Percentiles rank a stretch among this genome's conserved stretches.
These are phyloP conservation scores for Paramecium sexaurelia DNA, from an alignment of 73 alveolate species.

Conservation along the genomic window DNA sequence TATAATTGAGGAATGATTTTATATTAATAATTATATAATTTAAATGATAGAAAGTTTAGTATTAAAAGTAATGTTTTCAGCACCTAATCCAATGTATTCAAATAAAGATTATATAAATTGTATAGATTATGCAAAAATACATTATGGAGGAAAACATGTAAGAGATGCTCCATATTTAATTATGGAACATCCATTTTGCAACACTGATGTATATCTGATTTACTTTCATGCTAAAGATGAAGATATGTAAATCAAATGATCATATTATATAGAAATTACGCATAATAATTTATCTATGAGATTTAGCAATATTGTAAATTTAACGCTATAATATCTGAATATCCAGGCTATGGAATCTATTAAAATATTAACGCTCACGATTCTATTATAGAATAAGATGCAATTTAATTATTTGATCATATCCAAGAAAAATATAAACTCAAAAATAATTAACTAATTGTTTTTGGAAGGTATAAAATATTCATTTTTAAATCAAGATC, in stretches of 20 bases:
- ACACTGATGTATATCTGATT: constrained; percentile 49
- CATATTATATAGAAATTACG: constrained; percentile 61
- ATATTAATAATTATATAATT: neutral
- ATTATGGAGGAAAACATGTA: neutral
- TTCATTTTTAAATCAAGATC: constrained; percentile 58
- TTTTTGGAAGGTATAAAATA: constrained; percentile 22
- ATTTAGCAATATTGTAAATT: constrained; percentile 73
- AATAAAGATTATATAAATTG: neutral
- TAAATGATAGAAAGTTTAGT: neutral
- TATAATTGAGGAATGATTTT: too few species aligned
- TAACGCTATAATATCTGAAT: constrained; percentile 87
- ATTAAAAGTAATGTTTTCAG: neutral
- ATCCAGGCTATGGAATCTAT: constrained; percentile 92
- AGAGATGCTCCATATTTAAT: neutral
- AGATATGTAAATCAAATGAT: constrained; percentile 70
- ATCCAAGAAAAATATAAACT: neutral
- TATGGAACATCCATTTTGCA: neutral
- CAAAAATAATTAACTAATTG: neutral
- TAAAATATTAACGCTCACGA: constrained; percentile 74
- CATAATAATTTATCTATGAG: constrained; percentile 79
- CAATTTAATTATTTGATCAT: constrained; percentile 74
- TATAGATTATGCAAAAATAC: neutral
- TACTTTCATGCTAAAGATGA: constrained; percentile 97
- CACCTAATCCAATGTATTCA: neutral
- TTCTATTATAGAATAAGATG: constrained; percentile 72